Base-by-base conservation (phyloP, 768 basidiomycete genomes). In the Lactarius indigo region DNA sequence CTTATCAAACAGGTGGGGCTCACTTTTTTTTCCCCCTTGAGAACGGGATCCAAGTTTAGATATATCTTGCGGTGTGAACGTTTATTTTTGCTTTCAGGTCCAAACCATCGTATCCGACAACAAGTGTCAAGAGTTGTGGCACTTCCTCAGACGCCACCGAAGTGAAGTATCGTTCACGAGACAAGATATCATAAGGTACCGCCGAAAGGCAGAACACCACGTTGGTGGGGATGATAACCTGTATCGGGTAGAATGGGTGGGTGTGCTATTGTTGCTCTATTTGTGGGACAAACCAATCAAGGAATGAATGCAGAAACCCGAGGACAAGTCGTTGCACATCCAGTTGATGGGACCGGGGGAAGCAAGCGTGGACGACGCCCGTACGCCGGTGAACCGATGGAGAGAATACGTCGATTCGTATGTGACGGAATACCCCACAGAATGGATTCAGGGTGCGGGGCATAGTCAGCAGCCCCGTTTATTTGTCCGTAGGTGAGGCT, bases 61-160 rank as follows among this genome's bases (percentile, higher is more conserved):
- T 55, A 26, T 12, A 57, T 23, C 12, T 63, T 35, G 20, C 31
- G 59, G 52, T 61, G 65, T 62, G 44, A 41, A 44, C 58, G 68
- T 58, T 68, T 59, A 59, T 59, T 50, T 50, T 26, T 15, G 5
- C 47, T 28, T 52, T 52, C 75, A 95, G 94, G 92, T 93, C 28
- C 95, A 97, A 75, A 91, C 88, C 2, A 87, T 96, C 59, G 76
- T 92, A 57, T 85, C 85, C 37, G 96, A 98, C 75, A 82, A 84
- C 79, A 92, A 90, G 75, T 92, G 90, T 64, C 92, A 92, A 74
- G 95, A 96, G 72, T 78, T 97, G 37, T 89, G 91, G 86, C 81
- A 83, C 33, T 77, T 95, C 60, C 79, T 96, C 50, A 87, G 90
- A 73, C 81, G 81, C 63, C 85, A 85, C 59, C 87, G 91, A 68